Percentiles rank a stretch among this genome's conserved stretches.
Conservation (phyloP, 139 green algal genomes). For the Coelastrella sp. region DNA sequence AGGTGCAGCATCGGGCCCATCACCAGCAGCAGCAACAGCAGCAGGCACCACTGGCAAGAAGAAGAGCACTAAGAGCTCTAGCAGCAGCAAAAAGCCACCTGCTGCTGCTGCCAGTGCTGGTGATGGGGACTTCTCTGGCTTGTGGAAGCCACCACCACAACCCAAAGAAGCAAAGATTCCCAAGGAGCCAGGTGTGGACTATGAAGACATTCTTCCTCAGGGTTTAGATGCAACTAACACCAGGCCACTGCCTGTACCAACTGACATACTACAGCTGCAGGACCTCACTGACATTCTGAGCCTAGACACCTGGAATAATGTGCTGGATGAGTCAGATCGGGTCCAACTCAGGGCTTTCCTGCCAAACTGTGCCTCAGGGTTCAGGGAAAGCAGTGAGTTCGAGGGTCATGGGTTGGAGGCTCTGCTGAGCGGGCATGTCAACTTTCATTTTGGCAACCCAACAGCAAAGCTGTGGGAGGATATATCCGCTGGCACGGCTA, state of each 20-base stretch:
- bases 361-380: not conserved
- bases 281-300: conserved; percentile 9
- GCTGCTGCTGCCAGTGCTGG: not conserved
- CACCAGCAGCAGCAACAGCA: conserved; percentile 11
- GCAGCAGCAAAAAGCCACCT: not conserved
- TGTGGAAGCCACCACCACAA: not conserved
- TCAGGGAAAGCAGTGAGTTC: not conserved
- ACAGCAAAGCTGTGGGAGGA: conserved; percentile 20
- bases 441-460: conserved; percentile 32
- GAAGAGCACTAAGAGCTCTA: not conserved
- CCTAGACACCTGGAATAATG: conserved; percentile 22
- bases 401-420: not conserved
- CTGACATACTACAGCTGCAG: conserved; percentile 18
- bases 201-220: conserved; percentile 15
- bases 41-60: not conserved
- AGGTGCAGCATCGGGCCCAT: not conserved
- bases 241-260: conserved; percentile 19
- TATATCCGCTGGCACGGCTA: not conserved
- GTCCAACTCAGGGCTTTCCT: conserved; percentile 8
- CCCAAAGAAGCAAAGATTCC: not conserved
- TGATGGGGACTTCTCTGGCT: not conserved
- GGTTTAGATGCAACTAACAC: not conserved
- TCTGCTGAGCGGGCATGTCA: not conserved
- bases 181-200: conserved; percentile 16
- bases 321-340: conserved; percentile 8